Evolutionary conservation across 805 yeast species (phyloP).

Genomic region (Scheffersomyces lignosus): DNA sequence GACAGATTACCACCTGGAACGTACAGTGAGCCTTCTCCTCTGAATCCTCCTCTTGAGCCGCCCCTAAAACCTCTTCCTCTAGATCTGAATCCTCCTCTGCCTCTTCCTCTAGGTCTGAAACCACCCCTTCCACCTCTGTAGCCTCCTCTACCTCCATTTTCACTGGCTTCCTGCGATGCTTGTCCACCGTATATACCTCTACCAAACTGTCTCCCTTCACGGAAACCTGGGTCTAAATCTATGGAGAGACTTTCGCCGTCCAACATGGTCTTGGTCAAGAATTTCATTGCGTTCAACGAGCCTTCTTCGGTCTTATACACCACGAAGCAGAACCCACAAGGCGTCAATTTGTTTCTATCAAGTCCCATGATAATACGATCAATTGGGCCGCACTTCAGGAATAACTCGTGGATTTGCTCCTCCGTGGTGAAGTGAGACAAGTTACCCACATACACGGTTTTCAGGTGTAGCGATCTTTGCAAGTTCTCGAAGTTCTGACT

Average conservation of each 20-base stretch:
- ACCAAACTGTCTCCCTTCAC: conserved; percentile 94
- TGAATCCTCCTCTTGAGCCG: conserved; percentile 24
- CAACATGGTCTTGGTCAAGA: conserved; percentile 74
- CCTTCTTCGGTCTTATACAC: conserved; percentile 68
- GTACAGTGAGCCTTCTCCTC: conserved; percentile 6
- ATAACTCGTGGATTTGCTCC: conserved; percentile 88
- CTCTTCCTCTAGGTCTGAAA: conserved; percentile 44
- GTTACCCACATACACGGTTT: conserved; percentile 90
- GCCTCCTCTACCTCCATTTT: conserved; percentile 20
- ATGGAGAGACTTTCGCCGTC: conserved; percentile 82
- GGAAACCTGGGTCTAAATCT: conserved; percentile 94
- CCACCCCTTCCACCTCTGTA: conserved; percentile 17
- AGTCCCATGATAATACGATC: conserved; percentile 89
- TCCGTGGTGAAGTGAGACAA: conserved; percentile 89
- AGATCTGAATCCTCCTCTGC: conserved; percentile 46
- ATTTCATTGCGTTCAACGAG: conserved; percentile 81
- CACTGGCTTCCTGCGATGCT: conserved; percentile 63
- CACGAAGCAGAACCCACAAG: conserved; percentile 96
- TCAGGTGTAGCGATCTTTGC: conserved; percentile 61
- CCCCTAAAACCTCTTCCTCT: conserved; percentile 33
- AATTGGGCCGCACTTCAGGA: conserved; percentile 78
- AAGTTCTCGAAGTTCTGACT: conserved; percentile 57
- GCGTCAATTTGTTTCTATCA: conserved; percentile 85
- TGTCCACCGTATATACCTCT: conserved; percentile 94
- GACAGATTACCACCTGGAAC: too few relatives aligned